Base-by-base conservation (phyloP, 768 basidiomycete genomes). In the Hypsizygus marmoreus region DNA sequence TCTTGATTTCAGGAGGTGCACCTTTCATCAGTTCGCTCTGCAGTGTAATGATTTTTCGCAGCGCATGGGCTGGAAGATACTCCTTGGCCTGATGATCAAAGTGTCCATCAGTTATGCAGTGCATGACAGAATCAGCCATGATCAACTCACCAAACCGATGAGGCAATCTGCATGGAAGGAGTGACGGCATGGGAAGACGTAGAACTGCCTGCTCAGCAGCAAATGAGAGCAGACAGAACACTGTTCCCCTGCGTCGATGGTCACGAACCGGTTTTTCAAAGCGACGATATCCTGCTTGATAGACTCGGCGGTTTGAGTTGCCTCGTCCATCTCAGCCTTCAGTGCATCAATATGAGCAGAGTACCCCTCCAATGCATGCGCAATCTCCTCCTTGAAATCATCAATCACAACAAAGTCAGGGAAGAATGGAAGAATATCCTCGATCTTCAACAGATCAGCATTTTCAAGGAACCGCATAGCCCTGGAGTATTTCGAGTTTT, bases 321-420 rank as follows among this genome's bases (percentile, higher is more conserved):
- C 91, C 34, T 97, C 93, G 62, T 95, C 89, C 97, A 99, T 99
- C 58, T 97, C 97, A 40, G 69, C 79, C 66, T 94, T 95, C 49
- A 99, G 76, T 24, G 73, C 71, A 42, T 95, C 93, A 35, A 98
- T 98, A 56, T 93, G 90, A 13, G 85, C 79, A 31, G 91, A 91
- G 62, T 97, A 98, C 2, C 89, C 89, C 62, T 99, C 95, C 53
- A 99, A 71, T 0, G 97, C 97, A 49, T 86, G 86, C 39, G 95
- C 95, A 54, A 98, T 98, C 68, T 98, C 95, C 57, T 95, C 91
- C 65, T 99, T 99, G 79, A 99, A 98, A 63, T 98, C 97, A 62
- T 98, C 97, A 54, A 99, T 97, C 48, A 97, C 91, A 10, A 95
- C 93, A 62, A 99, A 99, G 69, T 98, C 95, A 2, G 97, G 95